Base-by-base conservation (phyloP, 768 basidiomycete species). In the Pleurotus salmoneostramineus region DNA sequence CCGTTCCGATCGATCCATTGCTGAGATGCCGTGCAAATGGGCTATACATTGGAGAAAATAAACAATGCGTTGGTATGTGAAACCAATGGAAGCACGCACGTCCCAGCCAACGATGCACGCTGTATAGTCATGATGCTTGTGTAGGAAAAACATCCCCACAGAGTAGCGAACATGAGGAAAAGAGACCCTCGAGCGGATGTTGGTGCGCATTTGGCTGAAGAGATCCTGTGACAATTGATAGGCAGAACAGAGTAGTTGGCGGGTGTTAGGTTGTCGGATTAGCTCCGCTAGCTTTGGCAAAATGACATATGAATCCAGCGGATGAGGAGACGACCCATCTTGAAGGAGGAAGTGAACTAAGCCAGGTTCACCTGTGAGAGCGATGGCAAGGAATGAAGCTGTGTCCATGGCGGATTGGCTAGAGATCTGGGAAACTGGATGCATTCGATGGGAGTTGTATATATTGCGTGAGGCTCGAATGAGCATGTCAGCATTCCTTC, bases 21-120 rank as follows among this genome's bases (percentile, higher is more conserved):
- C 47, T 77, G 75, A 6, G 69, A 62, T 10, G 75, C 74, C 57
- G 63, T 68, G 61, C 81, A 83, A 1, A 36, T 62, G n/a, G 35
- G 48, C 74, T 76, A 50, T 10, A 21, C 45, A 48, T 57, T 27
- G 21, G 21, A 1, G 21, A 27, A 27, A 14, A 37, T 31, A 37
- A 36, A 50, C 8, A 17, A 17, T 27, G 7, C 8, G 17, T 62
- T 58, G 14, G 12, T 58, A 57, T 17, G 33, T 34, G n/a, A 40
- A 56, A 32, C 12, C 6, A 40, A 48, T 61, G 12, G 56, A 50
- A 31, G 49, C 63, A 67, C 72, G 46, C 59, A 82, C 80, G 66
- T 82, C 78, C 82, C 82, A 83, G 6, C 74, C 76, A 51, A 72
- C 69, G 42, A 83, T 76, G 47, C 75, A 77, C 17, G 77, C 81